Percentiles rank a stretch among this genome's conserved stretches.
phyloP scores from a whole-genome alignment of 148 eudicot species.

The Simmondsia chinensis region DNA sequence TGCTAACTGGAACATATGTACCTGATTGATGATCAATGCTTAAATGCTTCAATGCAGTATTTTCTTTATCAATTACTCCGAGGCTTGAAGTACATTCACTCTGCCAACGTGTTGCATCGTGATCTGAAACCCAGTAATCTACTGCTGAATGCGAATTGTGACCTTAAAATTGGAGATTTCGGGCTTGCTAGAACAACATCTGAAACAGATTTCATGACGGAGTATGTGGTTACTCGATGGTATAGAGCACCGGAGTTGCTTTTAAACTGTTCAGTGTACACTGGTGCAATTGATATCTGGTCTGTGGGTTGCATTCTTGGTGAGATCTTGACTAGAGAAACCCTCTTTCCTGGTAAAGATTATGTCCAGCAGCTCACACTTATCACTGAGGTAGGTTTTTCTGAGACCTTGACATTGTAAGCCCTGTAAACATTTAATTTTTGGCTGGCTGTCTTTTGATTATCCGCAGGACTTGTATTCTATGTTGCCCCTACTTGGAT shows the following conservation, averaged over 20 bases:
- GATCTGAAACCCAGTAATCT: slow-evolving; percentile 89
- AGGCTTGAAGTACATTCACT: slow-evolving; percentile 82
- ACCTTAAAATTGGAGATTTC: slow-evolving; percentile 82
- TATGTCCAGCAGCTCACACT: slow-evolving; percentile 77
- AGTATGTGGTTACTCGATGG: slow-evolving; percentile 89
- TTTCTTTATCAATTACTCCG: slow-evolving; percentile 76
- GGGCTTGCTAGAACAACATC: slow-evolving; percentile 86
- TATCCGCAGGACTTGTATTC: too few relatives aligned
- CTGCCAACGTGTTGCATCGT: slow-evolving; percentile 78
- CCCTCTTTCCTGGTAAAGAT: slow-evolving; percentile 81
- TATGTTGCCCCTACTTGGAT: too few relatives aligned
- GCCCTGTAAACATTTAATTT: not conserved
- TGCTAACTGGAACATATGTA: not conserved
- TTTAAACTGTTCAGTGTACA: slow-evolving; percentile 68
- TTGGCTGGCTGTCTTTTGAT: too few relatives aligned
- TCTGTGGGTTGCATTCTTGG: slow-evolving; percentile 92
- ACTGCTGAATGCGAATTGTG: slow-evolving; percentile 74
- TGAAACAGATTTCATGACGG: slow-evolving; percentile 89
- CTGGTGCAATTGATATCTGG: slow-evolving; percentile 89
- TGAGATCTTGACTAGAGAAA: slow-evolving; percentile 65
- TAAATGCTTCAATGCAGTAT: slow-evolving; percentile 37
- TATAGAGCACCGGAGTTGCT: slow-evolving; percentile 86
- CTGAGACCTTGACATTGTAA: not conserved
- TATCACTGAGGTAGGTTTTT: slow-evolving; percentile 60
- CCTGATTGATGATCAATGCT: slow-evolving; percentile 13